phyloP scores from a whole-genome alignment of 306 rosid species.

The Vigna angularis region DNA sequence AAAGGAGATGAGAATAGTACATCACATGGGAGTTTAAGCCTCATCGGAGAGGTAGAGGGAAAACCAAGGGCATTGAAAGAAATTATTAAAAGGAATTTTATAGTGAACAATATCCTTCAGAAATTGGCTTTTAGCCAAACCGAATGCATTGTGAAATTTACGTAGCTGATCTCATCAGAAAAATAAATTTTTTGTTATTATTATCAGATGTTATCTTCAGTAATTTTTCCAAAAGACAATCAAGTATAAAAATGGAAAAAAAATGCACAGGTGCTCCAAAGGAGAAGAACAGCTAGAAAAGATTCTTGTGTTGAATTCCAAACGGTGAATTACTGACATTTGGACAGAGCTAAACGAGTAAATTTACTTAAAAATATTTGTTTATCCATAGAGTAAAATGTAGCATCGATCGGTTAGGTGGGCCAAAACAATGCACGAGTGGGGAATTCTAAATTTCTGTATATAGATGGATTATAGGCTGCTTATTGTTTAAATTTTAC shows the following conservation, averaged over 20 bases:
- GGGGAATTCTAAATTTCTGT: neutral
- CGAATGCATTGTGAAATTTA: neutral
- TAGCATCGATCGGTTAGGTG: conserved; percentile 15
- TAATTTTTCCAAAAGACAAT: neutral
- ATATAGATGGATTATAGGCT: neutral
- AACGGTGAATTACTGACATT: neutral
- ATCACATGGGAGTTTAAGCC: neutral
- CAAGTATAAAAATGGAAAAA: neutral
- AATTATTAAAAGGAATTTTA: neutral
- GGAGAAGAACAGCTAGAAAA: conserved; percentile 14
- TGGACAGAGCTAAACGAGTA: neutral
- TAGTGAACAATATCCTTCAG: neutral
- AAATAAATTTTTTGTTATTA: neutral
- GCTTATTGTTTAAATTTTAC: conserved; percentile 4
- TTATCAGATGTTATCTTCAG: neutral
- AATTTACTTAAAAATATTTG: conserved; percentile 15
- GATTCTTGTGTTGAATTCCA: conserved; percentile 6
- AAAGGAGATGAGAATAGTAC: neutral
- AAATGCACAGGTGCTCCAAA: neutral
- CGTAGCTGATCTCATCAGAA: neutral
- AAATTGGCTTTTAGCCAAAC: neutral
- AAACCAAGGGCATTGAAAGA: neutral
- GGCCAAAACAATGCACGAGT: neutral
- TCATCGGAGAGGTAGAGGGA: neutral
- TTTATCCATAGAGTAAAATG: neutral